Conservation (phyloP, 208 protist species). For the Leishmania braziliensis region DNA sequence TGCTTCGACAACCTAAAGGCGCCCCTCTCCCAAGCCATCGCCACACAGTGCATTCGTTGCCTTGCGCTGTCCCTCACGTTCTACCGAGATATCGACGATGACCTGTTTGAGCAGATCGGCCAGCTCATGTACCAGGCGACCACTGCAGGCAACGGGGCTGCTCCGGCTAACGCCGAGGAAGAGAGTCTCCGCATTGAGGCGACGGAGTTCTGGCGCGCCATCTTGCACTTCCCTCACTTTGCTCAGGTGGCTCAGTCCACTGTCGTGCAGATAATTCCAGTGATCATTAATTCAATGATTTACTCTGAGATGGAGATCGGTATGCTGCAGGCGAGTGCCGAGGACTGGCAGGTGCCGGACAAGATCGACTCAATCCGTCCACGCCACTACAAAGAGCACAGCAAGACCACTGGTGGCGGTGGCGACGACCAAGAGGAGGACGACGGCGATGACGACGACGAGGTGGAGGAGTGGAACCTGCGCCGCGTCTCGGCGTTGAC, state of each 20-base stretch:
- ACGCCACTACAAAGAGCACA: slow-evolving; percentile 70
- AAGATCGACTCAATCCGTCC: slow-evolving; percentile 86
- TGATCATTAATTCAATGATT: slow-evolving; percentile 89
- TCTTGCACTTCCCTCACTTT: slow-evolving; percentile 79
- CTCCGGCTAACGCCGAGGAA: slow-evolving; percentile 28
- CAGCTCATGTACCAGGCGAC: slow-evolving; percentile 63
- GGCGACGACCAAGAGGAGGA: slow-evolving; percentile 56
- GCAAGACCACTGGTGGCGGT: slow-evolving; percentile 14
- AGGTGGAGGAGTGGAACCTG: slow-evolving; percentile 92
- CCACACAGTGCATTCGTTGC: slow-evolving; percentile 62
- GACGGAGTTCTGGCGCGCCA: slow-evolving; percentile 79
- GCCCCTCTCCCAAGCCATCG: slow-evolving; percentile 48
- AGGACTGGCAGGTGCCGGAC: slow-evolving; percentile 84
- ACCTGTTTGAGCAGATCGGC: slow-evolving; percentile 54
- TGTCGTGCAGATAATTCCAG: slow-evolving; percentile 64
- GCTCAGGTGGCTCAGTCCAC: slow-evolving; percentile 51
- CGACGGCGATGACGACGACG: slow-evolving; percentile 80
- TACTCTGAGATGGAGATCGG: slow-evolving; percentile 92
- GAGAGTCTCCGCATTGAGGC: slow-evolving; percentile 84
- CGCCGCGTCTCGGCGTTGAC: slow-evolving; percentile 87
- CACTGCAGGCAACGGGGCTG: slow-evolving; percentile 29
- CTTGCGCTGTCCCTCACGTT: slow-evolving; percentile 71
- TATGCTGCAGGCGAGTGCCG: slow-evolving; percentile 73
- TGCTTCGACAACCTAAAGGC: slow-evolving; percentile 70
- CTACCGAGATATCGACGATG: slow-evolving; percentile 58